Percentiles rank a stretch among this genome's conserved stretches.
Evolutionary conservation across 2,329 filamentous ascomycete species (phyloP).

Genomic region (Fusarium incarnatum): DNA sequence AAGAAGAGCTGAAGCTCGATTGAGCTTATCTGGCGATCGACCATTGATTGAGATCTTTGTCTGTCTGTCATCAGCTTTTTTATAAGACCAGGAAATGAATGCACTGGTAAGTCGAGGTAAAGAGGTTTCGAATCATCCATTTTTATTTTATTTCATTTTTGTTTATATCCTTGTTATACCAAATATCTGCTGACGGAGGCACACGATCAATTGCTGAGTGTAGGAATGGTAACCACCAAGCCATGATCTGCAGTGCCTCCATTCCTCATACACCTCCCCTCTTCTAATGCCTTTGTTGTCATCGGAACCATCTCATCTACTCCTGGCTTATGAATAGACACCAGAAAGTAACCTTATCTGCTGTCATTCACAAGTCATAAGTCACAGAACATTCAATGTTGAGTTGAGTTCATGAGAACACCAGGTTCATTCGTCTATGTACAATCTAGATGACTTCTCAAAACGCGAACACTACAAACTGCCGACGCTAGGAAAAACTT

Average conservation of each 20-base stretch:
- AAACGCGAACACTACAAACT: neutral
- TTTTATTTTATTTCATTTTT: neutral
- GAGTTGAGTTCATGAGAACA: neutral
- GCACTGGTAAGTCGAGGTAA: neutral
- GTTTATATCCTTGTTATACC: neutral
- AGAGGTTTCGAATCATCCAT: no score
- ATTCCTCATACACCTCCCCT: slow-evolving; percentile 8
- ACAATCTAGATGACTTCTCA: neutral
- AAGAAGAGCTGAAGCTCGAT: slow-evolving; percentile 6
- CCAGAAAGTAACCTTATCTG: neutral
- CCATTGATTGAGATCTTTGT: neutral
- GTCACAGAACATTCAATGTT: neutral
- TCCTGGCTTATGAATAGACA: neutral
- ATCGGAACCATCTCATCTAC: neutral
- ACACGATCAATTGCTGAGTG: neutral
- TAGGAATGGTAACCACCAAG: neutral
- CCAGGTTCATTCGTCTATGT: neutral
- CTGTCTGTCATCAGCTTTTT: neutral
- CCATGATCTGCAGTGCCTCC: slow-evolving; percentile 5
- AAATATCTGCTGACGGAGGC: no score
- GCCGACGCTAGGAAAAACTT: neutral
- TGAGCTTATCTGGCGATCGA: neutral
- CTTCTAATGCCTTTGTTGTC: neutral
- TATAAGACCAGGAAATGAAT: neutral
- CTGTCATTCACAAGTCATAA: neutral